Evolutionary conservation across 441 rosid species (phyloP).

Genomic region (Arabidopsis hybrid): DNA sequence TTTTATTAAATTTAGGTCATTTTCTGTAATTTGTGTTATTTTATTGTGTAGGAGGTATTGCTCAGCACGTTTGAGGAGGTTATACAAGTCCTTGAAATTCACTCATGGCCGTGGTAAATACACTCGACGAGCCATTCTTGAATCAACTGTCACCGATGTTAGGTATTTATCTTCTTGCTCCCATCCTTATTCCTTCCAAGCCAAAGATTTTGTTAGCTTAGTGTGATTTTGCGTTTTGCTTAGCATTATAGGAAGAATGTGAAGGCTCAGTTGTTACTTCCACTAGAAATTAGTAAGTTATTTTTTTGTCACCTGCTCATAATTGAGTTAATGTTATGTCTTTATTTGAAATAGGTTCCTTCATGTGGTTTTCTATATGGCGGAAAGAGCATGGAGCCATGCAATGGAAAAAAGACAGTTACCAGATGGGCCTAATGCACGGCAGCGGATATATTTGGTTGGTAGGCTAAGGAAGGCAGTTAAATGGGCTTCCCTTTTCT

Average conservation of each 20-base stretch:
- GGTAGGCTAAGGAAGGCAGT: slow-evolving; percentile 97
- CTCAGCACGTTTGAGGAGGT: slow-evolving; percentile 93
- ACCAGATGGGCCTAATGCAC: slow-evolving; percentile 93
- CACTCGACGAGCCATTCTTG: slow-evolving; percentile 66
- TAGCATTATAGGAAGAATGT: not conserved
- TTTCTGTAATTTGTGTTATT: slow-evolving; percentile 18
- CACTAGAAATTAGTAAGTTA: not conserved
- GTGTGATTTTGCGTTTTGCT: slow-evolving; percentile 24
- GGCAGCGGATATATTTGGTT: slow-evolving; percentile 85
- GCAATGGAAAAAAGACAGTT: slow-evolving; percentile 99
- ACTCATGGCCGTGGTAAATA: slow-evolving; percentile 97
- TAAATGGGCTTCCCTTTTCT: slow-evolving; percentile 89
- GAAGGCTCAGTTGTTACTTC: slow-evolving; percentile 29
- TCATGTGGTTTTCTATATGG: slow-evolving; percentile 88
- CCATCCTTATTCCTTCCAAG: slow-evolving; percentile 3
- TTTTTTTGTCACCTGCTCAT: not conserved
- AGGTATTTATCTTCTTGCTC: slow-evolving; percentile 60
- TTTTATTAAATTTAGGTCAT: not conserved
- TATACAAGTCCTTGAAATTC: slow-evolving; percentile 89
- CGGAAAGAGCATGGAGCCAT: slow-evolving; percentile 99
- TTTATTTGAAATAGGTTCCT: slow-evolving; percentile 68
- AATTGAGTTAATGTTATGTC: slow-evolving; percentile 9
- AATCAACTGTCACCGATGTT: slow-evolving; percentile 90
- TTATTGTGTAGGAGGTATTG: slow-evolving; percentile 83
- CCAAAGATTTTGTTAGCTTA: not conserved